A percentile compares a stretch with the other conserved stretches of the same genome.
phyloP scores from a whole-genome alignment of 345 rosid species.

The Eucalyptus paniculata region DNA sequence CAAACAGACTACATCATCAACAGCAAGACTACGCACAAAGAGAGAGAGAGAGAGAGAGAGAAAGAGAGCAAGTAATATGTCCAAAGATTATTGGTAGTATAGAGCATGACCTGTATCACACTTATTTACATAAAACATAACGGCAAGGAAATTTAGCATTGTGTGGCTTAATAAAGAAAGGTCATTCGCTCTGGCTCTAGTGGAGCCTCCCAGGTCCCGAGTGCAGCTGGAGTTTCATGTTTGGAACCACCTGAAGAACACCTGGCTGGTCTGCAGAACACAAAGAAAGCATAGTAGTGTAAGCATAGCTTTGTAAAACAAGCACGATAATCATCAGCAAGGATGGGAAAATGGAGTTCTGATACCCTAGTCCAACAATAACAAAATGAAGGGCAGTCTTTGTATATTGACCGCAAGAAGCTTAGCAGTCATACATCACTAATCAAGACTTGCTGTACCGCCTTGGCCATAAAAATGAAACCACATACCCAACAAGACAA shows the following conservation, averaged over 20 bases:
- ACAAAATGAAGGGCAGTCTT: not conserved
- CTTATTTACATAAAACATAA: not conserved
- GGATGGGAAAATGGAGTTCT: not conserved
- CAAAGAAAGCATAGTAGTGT: not conserved
- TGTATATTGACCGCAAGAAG: not conserved
- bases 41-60: not conserved
- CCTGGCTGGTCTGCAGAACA: constrained; percentile 64
- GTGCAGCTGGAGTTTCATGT: constrained; percentile 55
- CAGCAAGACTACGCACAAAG: not conserved
- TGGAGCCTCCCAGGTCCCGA: constrained; percentile 23
- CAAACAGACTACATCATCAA: not conserved
- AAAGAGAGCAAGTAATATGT: not conserved
- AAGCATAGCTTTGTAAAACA: not conserved
- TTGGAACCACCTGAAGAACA: constrained; percentile 74
- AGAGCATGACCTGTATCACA: not conserved
- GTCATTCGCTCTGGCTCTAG: not conserved
- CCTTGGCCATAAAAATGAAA: not conserved
- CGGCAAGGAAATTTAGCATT: not conserved
- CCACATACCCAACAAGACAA: not conserved
- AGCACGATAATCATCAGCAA: not conserved
- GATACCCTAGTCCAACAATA: not conserved
- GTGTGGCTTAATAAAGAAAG: not conserved
- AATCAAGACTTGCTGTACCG: not conserved
- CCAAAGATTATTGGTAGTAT: not conserved
- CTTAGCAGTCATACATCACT: not conserved